A percentile compares a stretch with the other conserved stretches of the same genome.
These are phyloP conservation scores for Trypanosoma lewisi DNA, from an alignment of 208 protist species.

Conservation along the genomic window DNA sequence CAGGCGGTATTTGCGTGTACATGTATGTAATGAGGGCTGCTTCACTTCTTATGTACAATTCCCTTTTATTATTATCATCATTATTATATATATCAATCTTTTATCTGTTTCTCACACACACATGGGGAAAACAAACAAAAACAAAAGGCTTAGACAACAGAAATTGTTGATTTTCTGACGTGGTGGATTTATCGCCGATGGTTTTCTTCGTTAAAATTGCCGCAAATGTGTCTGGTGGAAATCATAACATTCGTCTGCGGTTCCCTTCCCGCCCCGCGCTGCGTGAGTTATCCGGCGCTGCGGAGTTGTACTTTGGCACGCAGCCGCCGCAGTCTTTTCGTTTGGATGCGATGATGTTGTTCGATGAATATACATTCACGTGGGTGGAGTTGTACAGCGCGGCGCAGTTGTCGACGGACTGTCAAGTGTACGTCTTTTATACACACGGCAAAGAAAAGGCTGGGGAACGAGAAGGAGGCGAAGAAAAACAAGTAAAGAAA, in stretches of 20 bases:
- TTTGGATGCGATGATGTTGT: conserved; percentile 41
- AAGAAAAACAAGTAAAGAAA: too few species aligned
- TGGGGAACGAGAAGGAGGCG: too few species aligned
- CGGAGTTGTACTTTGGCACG: conserved; percentile 38
- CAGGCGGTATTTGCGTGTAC: too few species aligned
- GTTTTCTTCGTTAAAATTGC: conserved; percentile 29
- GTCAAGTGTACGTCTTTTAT: conserved; percentile 59
- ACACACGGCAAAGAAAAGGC: not conserved
- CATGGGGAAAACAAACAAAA: too few species aligned
- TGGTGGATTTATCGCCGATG: conserved; percentile 2
- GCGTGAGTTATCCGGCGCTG: conserved; percentile 44
- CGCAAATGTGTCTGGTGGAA: conserved; percentile 20
- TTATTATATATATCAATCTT: too few species aligned
- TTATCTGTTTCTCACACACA: too few species aligned
- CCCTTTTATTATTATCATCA: too few species aligned
- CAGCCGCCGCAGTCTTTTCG: conserved; percentile 4
- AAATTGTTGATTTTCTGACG: too few species aligned
- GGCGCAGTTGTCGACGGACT: conserved; percentile 49
- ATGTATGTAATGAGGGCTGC: too few species aligned
- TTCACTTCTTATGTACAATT: too few species aligned
- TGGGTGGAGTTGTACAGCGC: conserved; percentile 66
- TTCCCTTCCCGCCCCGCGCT: conserved; percentile 55
- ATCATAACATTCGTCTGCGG: conserved; percentile 46
- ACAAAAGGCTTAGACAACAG: too few species aligned
- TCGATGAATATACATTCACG: conserved; percentile 32